Conservation (phyloP, 345 rosid genomes). For the Ricinus communis region DNA sequence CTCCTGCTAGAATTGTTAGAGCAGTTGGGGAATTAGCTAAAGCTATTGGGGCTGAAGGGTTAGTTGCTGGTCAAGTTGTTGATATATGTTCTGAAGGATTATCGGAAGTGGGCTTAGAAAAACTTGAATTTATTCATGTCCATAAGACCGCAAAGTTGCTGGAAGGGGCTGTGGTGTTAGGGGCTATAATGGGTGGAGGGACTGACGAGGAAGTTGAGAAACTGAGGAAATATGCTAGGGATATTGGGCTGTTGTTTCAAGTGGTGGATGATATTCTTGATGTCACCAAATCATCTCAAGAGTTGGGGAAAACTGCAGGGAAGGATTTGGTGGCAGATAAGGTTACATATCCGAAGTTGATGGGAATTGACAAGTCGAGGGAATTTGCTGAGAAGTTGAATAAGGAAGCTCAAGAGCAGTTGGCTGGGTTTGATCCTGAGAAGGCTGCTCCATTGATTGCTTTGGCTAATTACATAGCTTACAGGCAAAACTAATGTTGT, state of each 20-base stretch:
- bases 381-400: slow-evolving; percentile 70
- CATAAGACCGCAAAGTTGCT: slow-evolving; percentile 87
- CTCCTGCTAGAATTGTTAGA: slow-evolving; percentile 47
- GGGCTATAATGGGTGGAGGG: slow-evolving; percentile 84
- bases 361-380: slow-evolving; percentile 77
- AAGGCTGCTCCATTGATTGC: slow-evolving; percentile 89
- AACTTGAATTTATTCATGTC: slow-evolving; percentile 76
- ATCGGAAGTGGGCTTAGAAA: slow-evolving; percentile 55
- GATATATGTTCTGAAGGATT: slow-evolving; percentile 69
- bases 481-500: slow-evolving; percentile 58
- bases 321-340: slow-evolving; percentile 91
- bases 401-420: slow-evolving; percentile 61
- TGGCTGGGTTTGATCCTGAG: slow-evolving; percentile 56
- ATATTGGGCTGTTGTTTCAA: slow-evolving; percentile 80
- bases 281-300: slow-evolving; percentile 74
- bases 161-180: slow-evolving; percentile 74
- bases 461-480: slow-evolving; percentile 80
- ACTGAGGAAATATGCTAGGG: slow-evolving; percentile 67
- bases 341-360: slow-evolving; percentile 71
- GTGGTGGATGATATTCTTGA: slow-evolving; percentile 97
- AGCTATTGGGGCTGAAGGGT: slow-evolving; percentile 60
- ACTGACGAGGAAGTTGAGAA: slow-evolving; percentile 64
- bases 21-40: slow-evolving; percentile 74
- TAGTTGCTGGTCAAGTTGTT: slow-evolving; percentile 90
- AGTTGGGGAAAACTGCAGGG: slow-evolving; percentile 92